These are phyloP conservation scores for Colletotrichum tropicale DNA, from an alignment of 2,329 filamentous ascomycete genomes.

Conservation along the genomic window DNA sequence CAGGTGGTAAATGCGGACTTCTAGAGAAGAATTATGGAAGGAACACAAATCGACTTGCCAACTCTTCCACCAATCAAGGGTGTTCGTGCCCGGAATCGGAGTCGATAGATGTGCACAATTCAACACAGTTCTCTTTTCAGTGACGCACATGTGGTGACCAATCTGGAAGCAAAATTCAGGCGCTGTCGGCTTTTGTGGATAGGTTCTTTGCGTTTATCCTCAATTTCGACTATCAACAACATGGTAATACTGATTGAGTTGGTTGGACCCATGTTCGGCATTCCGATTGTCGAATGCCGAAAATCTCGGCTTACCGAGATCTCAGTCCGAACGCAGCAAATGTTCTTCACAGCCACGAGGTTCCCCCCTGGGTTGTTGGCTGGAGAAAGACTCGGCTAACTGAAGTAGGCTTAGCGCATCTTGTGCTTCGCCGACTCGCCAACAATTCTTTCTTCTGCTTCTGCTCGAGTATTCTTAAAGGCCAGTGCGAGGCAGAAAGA, in stretches of 20 bases:
- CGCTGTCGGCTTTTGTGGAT: neutral
- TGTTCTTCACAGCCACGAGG: neutral
- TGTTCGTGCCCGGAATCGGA: neutral
- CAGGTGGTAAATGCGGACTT: neutral
- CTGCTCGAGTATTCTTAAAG: neutral
- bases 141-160: neutral
- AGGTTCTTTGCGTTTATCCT: neutral
- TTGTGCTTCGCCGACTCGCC: neutral
- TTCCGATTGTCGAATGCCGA: neutral
- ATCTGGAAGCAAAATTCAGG: neutral
- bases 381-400: neutral
- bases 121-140: neutral
- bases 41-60: neutral
- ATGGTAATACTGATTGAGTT: neutral
- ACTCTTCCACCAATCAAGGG: neutral
- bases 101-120: neutral
- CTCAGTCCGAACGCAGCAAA: neutral
- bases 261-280: neutral
- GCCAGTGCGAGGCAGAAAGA: neutral
- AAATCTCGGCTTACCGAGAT: neutral
- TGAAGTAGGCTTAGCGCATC: neutral
- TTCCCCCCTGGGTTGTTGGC: neutral
- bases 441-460: neutral
- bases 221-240: neutral
- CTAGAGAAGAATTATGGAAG: neutral